phyloP scores from a whole-genome alignment of 1,284 basidiomycete genomes.

The Trametes versicolor region DNA sequence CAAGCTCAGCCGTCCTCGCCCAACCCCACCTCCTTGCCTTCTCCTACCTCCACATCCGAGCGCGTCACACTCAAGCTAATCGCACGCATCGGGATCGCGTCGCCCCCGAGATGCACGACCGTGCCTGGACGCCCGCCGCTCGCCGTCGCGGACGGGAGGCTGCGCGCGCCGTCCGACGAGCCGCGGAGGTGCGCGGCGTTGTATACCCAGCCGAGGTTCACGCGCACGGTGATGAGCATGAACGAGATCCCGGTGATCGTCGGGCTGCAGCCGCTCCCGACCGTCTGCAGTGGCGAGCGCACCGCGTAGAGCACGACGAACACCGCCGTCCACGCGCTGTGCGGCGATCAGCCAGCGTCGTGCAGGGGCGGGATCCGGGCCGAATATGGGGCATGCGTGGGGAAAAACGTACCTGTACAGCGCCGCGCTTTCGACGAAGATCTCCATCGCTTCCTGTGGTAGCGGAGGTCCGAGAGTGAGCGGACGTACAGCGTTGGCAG shows the following conservation, averaged over 20 bases:
- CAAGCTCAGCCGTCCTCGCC: not conserved
- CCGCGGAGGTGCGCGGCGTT: not conserved
- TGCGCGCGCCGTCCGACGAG: not conserved
- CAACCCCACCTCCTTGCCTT: not conserved
- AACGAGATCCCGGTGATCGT: conserved; percentile 16
- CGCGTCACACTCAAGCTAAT: conserved; percentile 2
- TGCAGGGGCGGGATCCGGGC: not conserved
- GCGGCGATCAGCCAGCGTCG: not conserved
- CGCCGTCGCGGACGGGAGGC: not conserved
- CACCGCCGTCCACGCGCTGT: conserved; percentile 11
- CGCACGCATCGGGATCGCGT: conserved; percentile 9
- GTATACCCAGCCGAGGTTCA: conserved; percentile 4
- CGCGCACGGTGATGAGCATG: conserved; percentile 20
- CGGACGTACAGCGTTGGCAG: not conserved
- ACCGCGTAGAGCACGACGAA: conserved; percentile 8
- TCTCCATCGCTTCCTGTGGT: conserved; percentile 12
- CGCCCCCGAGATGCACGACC: not conserved
- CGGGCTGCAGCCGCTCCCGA: conserved; percentile 11
- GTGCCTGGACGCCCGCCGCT: not conserved
- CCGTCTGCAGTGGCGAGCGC: conserved; percentile 7
- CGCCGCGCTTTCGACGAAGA: conserved; percentile 15
- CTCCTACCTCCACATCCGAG: not conserved
- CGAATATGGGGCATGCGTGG: not conserved
- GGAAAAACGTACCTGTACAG: conserved; percentile 7
- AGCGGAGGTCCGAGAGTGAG: not conserved